These are phyloP conservation scores for Colletotrichum abscissum DNA, from an alignment of 2,329 filamentous ascomycete species.

Conservation along the genomic window DNA sequence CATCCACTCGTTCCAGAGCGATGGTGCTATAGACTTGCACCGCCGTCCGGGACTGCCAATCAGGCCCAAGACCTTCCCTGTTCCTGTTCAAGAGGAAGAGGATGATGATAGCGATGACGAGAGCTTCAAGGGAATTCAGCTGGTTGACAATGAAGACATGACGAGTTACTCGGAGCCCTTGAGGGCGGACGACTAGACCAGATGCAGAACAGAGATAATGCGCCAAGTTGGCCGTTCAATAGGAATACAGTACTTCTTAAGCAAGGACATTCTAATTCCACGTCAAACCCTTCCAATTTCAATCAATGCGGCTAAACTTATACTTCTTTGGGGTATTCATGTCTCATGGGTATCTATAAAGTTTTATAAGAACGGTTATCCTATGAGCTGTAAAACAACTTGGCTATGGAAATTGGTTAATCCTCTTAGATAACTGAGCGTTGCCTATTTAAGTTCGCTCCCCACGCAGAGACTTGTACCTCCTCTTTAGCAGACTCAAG, in stretches of 20 bases:
- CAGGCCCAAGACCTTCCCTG: constrained; percentile 22
- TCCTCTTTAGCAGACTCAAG: too few relatives aligned
- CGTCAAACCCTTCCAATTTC: background rate
- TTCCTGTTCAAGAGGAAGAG: background rate
- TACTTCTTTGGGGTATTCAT: background rate
- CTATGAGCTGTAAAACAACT: background rate
- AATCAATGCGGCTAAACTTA: background rate
- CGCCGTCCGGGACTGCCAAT: constrained; percentile 20
- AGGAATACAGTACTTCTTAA: constrained; percentile 1
- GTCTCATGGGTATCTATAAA: background rate
- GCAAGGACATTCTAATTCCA: background rate
- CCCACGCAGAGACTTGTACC: too few relatives aligned
- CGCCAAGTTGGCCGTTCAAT: background rate
- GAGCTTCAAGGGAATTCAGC: constrained; percentile 48
- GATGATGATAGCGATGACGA: constrained; percentile 44
- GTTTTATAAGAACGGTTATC: background rate
- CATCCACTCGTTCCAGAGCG: constrained; percentile 23
- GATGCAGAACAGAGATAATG: background rate
- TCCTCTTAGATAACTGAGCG: too few relatives aligned
- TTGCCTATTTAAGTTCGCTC: too few relatives aligned
- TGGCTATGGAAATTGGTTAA: too few relatives aligned
- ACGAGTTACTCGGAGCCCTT: constrained; percentile 19
- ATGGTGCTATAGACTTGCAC: constrained; percentile 15
- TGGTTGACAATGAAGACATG: constrained; percentile 50
- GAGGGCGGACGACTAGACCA: constrained; percentile 7